phyloP scores from a whole-genome alignment of 345 rosid species.

The Sisymbrium altissimum region DNA sequence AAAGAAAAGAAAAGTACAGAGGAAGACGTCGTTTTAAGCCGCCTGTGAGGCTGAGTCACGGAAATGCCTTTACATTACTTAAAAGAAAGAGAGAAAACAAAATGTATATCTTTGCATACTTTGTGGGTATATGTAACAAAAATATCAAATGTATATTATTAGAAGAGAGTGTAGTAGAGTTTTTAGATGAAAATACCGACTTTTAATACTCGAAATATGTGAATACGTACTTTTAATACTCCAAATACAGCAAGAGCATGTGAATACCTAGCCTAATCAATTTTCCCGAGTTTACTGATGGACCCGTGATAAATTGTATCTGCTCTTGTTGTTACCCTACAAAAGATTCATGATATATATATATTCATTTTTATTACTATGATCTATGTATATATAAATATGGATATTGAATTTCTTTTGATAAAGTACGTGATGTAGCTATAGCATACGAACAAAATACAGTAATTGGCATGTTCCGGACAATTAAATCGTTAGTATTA shows the following conservation, averaged over 20 bases:
- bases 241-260: slow-evolving; percentile 13
- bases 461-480: neutral
- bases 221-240: neutral
- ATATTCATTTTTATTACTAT: neutral
- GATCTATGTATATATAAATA: neutral
- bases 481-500: neutral
- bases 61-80: neutral
- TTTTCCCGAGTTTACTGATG: neutral
- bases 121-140: neutral
- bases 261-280: slow-evolving; percentile 6
- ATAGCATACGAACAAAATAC: neutral
- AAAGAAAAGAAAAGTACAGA: neutral
- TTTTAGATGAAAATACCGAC: neutral
- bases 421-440: neutral
- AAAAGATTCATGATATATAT: neutral
- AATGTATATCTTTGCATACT: neutral
- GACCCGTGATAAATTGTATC: slow-evolving; percentile 13
- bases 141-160: neutral
- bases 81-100: neutral
- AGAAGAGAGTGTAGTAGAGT: neutral
- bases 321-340: neutral
- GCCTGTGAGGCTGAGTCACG: slow-evolving; percentile 38
- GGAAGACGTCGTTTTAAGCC: slow-evolving; percentile 32
- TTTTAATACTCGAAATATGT: slow-evolving; percentile 7
- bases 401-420: neutral